phyloP scores from a whole-genome alignment of 768 basidiomycete genomes.

The Boletus patriciae region DNA sequence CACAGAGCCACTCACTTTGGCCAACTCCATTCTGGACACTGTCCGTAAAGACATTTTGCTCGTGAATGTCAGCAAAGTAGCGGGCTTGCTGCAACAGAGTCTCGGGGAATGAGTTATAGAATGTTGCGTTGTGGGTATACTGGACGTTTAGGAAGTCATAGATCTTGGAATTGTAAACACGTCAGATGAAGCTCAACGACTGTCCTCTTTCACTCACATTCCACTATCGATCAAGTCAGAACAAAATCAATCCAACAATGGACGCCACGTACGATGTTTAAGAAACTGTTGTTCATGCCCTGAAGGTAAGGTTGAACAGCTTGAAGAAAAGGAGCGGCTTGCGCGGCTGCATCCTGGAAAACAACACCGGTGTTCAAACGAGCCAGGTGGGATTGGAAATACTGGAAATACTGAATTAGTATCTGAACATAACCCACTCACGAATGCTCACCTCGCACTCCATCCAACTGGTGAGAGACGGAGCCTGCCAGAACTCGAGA shows the following conservation, averaged over 20 bases:
- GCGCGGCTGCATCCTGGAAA: constrained; percentile 56
- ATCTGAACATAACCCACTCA: not conserved
- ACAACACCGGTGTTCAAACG: constrained; percentile 20
- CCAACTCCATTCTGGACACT: constrained; percentile 59
- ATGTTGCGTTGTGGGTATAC: constrained; percentile 78
- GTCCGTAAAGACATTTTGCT: constrained; percentile 71
- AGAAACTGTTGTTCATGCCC: constrained; percentile 58
- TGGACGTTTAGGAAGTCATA: constrained; percentile 77
- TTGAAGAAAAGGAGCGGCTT: constrained; percentile 65
- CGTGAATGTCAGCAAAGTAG: constrained; percentile 74
- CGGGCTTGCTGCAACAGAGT: constrained; percentile 71
- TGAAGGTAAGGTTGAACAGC: constrained; percentile 65
- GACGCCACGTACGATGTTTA: constrained; percentile 58
- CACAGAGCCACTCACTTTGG: constrained; percentile 56
- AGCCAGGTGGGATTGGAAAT: constrained; percentile 27
- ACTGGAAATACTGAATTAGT: constrained; percentile 11
- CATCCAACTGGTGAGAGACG: constrained; percentile 80
- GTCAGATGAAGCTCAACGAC: not conserved
- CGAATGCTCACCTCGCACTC: constrained; percentile 45
- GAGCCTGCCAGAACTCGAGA: constrained; percentile 57
- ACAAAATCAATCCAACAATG: not conserved
- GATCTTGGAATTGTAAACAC: constrained; percentile 42
- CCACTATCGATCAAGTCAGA: constrained; percentile 48
- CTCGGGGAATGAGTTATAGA: constrained; percentile 67
- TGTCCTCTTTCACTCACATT: constrained; percentile 51